phyloP scores from a whole-genome alignment of 129 eudicot genomes.

The Dittrichia graveolens region DNA sequence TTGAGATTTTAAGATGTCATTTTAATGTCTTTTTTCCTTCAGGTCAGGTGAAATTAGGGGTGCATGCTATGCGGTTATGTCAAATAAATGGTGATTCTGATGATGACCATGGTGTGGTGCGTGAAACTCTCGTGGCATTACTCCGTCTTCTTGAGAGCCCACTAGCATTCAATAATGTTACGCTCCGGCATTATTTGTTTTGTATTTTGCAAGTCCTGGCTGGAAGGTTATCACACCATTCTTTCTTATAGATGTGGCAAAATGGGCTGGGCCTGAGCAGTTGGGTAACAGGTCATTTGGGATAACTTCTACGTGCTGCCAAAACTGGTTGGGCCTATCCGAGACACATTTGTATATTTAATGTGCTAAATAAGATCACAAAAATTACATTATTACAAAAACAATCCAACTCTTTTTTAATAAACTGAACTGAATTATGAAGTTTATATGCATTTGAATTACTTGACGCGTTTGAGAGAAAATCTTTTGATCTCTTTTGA shows the following conservation, averaged over 20 bases:
- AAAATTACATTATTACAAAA: no score
- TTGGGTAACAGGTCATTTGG: no score
- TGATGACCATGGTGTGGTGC: constrained; percentile 56
- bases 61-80: constrained; percentile 79
- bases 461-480: no score
- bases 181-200: constrained; percentile 86
- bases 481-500: no score
- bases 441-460: no score
- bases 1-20: neutral
- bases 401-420: no score
- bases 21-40: constrained; percentile 21
- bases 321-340: no score
- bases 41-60: constrained; percentile 85
- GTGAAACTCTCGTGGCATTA: constrained; percentile 79
- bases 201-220: constrained; percentile 95
- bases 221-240: constrained; percentile 60
- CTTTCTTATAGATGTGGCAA: neutral
- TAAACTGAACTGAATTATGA: no score
- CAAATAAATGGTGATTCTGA: constrained; percentile 62
- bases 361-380: no score
- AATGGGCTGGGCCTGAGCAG: no score
- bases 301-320: no score
- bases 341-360: no score
- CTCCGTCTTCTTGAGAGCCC: constrained; percentile 88
- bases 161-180: constrained; percentile 63